These are phyloP conservation scores for Neoarthrinium moseri DNA, from an alignment of 2,329 filamentous ascomycete species.

Conservation along the genomic window DNA sequence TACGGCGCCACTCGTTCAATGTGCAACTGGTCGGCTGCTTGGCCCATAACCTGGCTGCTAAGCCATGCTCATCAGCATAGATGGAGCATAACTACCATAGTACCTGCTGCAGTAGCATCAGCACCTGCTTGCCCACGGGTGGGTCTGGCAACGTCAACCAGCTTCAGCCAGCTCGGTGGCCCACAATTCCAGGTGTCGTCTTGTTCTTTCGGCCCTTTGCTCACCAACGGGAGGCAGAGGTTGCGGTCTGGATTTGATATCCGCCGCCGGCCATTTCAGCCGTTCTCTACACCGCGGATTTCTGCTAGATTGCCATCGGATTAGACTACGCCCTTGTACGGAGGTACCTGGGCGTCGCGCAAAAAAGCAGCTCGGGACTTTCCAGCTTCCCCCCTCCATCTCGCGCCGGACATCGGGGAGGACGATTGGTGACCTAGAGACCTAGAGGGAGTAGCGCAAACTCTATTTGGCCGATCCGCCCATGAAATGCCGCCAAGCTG, in stretches of 20 bases:
- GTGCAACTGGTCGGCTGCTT: background rate
- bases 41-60: background rate
- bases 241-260: too few species aligned
- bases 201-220: conserved; percentile 1
- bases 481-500: background rate
- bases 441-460: conserved; percentile 11
- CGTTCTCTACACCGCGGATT: too few species aligned
- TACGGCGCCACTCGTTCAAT: background rate
- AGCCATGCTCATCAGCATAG: too few species aligned
- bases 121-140: background rate
- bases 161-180: background rate
- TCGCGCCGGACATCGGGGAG: conserved; percentile 8
- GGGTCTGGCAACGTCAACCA: conserved; percentile 6
- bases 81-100: too few species aligned
- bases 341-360: too few species aligned
- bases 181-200: conserved; percentile 1
- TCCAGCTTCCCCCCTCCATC: conserved; percentile 8
- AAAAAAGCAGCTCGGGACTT: too few species aligned
- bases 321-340: too few species aligned
- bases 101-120: background rate
- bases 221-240: too few species aligned
- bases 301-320: too few species aligned
- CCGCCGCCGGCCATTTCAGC: too few species aligned
- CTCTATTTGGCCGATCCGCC: conserved; percentile 10
- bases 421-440: conserved; percentile 5